phyloP scores from a whole-genome alignment of 441 rosid genomes.

The Euphorbia schlechtendalii region DNA sequence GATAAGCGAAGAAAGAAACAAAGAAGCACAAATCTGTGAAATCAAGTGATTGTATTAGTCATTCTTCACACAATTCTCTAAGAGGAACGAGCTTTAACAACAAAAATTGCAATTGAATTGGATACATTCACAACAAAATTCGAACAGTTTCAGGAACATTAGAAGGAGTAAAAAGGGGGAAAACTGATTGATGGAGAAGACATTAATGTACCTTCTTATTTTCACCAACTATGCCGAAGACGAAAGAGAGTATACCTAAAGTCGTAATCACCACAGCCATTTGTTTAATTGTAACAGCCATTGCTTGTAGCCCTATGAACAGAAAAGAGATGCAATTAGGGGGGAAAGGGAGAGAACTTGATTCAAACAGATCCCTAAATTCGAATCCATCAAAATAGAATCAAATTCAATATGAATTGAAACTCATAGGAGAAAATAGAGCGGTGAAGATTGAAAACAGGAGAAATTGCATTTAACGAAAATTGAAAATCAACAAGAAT shows the following conservation, averaged over 20 bases:
- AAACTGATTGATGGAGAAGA: background rate
- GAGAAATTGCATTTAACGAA: background rate
- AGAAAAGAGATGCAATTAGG: background rate
- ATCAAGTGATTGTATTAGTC: too few relatives aligned
- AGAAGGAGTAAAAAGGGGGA: background rate
- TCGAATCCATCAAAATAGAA: background rate
- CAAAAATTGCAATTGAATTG: too few relatives aligned
- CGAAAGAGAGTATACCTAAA: slow-evolving; percentile 61
- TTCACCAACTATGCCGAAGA: slow-evolving; percentile 77
- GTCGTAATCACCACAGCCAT: slow-evolving; percentile 53
- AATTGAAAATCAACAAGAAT: too few relatives aligned
- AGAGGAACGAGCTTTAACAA: too few relatives aligned
- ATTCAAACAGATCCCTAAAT: background rate
- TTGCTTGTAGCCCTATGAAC: slow-evolving; percentile 13
- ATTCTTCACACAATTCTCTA: too few relatives aligned
- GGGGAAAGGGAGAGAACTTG: background rate
- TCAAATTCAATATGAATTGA: background rate
- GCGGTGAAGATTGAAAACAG: background rate
- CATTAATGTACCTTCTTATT: slow-evolving; percentile 63
- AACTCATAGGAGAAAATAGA: background rate
- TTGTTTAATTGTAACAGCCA: slow-evolving; percentile 62
- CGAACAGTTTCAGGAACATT: background rate
- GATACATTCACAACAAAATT: background rate
- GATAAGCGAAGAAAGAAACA: background rate
- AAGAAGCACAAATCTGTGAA: background rate